A percentile compares a stretch with the other conserved stretches of the same genome.
Conservation (phyloP, 208 protist genomes). For the Leishmania arabica region DNA sequence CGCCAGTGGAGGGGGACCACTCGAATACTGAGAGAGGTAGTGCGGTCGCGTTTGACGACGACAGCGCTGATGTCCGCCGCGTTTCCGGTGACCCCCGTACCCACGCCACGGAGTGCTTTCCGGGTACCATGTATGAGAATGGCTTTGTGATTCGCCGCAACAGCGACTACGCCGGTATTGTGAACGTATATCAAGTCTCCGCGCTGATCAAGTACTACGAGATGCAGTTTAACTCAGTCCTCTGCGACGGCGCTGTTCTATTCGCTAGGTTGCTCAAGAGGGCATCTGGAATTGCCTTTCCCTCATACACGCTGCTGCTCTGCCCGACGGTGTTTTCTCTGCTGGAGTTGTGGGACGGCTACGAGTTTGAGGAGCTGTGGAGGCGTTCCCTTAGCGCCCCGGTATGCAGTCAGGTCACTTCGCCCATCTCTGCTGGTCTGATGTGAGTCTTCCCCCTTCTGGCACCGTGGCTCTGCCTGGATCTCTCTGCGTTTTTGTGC, state of each 20-base stretch:
- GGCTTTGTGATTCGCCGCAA: conserved; percentile 43
- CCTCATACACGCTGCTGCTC: conserved; percentile 68
- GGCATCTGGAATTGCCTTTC: conserved; percentile 62
- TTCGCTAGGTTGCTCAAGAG: conserved; percentile 48
- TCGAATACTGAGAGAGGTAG: background rate
- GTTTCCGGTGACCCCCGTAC: background rate
- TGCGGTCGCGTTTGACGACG: background rate
- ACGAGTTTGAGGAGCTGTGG: conserved; percentile 61
- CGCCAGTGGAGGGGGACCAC: conserved; percentile 15
- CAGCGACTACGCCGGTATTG: conserved; percentile 32
- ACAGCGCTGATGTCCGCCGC: background rate
- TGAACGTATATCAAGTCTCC: conserved; percentile 76
- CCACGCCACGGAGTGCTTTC: background rate
- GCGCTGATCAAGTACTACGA: conserved; percentile 70
- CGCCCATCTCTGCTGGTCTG: conserved; percentile 18
- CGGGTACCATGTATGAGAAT: conserved; percentile 12
- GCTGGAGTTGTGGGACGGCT: conserved; percentile 80
- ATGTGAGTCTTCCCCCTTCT: conserved; percentile 4
- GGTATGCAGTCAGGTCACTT: conserved; percentile 9
- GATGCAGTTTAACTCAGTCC: conserved; percentile 67
- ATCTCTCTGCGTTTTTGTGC: background rate
- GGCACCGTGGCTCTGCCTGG: background rate
- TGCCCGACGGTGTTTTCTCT: conserved; percentile 75
- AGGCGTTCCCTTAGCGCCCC: conserved; percentile 17
- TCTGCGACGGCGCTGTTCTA: conserved; percentile 56